These are phyloP conservation scores for Chaetomiaceae sp. DNA, from an alignment of 2,329 filamentous ascomycete genomes.

Conservation along the genomic window DNA sequence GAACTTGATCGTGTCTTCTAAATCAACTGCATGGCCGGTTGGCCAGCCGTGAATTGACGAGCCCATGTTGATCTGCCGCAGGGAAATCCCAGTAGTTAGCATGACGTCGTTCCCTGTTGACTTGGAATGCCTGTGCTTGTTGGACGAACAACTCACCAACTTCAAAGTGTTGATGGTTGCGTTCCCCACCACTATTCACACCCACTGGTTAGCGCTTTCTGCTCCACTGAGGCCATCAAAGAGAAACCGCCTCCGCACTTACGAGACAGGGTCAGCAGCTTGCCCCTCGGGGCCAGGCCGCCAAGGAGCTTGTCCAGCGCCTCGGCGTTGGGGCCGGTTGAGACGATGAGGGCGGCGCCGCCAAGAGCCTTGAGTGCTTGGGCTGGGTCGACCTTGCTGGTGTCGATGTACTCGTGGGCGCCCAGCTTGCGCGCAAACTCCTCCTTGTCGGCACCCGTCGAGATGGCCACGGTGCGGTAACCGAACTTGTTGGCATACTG, in stretches of 20 bases:
- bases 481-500: slow-evolving; percentile 61
- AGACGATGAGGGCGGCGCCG: slow-evolving; percentile 55
- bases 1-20: slow-evolving; percentile 62
- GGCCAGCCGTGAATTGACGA: slow-evolving; percentile 58
- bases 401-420: slow-evolving; percentile 48
- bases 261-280: slow-evolving; percentile 53
- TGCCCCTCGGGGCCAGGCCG: slow-evolving; percentile 50
- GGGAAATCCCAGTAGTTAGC: too few species aligned
- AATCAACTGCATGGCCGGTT: slow-evolving; percentile 56
- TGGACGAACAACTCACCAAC: slow-evolving; percentile 17
- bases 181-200: slow-evolving; percentile 32
- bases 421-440: slow-evolving; percentile 48
- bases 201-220: neutral
- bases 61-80: too few species aligned
- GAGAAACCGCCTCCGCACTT: neutral
- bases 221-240: neutral
- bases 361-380: slow-evolving; percentile 45
- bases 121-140: slow-evolving; percentile 15
- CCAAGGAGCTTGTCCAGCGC: slow-evolving; percentile 47
- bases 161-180: slow-evolving; percentile 34
- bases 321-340: slow-evolving; percentile 56
- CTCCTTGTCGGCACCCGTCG: slow-evolving; percentile 42
- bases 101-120: slow-evolving; percentile 42
- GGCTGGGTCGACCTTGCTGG: slow-evolving; percentile 40
- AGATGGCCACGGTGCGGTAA: slow-evolving; percentile 54